Evolutionary conservation across 768 basidiomycete genomes (phyloP), one percentile per base, ranked within the genome.

Genomic region (Podaxis mareebaensis): DNA sequence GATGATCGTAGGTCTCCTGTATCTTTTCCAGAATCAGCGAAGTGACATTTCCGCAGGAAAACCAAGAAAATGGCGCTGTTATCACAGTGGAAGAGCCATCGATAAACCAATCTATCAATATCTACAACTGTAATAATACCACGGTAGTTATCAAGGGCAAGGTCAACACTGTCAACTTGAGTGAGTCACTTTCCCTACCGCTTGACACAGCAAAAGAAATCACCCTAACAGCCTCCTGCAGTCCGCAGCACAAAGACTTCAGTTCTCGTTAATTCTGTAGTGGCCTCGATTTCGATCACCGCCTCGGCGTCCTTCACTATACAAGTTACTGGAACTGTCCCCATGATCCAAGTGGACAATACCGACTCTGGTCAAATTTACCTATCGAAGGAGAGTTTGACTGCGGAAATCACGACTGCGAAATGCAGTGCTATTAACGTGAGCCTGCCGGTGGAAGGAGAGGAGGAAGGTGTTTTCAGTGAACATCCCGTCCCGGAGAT

Each of bases 351-450:
- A 70, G 77, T 99, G 20, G 97, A 99, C 75, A 89, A 91, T 15
- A 96, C 95, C 13, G 97, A 99, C 75, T 93, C 92, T 6, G 97
- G 97, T 4, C 93, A 95, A 73, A 88, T 99, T 67, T 99, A 92
- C 77, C 84, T 99, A 42, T 95, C 93, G 24, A 91, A 89, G 71
- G 87, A 84, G 12, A 90, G 90, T 67, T 80, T 98, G 56, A 67
- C 60, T 28, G 83, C 87, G 10, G 95, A 98, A 77, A 91, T 99
- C 69, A 93, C 92, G 30, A 96, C 95, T 0, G 90, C 94, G 56
- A 98, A 99, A 76, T 96, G 93, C 75, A 94, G 92, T 70, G 82
- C 88, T 36, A 91, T 99, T 75, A 99, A 99, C 76, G 81, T 99
- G 66, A 92, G 86, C 67, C 71, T 98, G 22, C 95, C 95, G 0